phyloP scores from a whole-genome alignment of 2,329 filamentous ascomycete species.

The Clarireedia hainanense region DNA sequence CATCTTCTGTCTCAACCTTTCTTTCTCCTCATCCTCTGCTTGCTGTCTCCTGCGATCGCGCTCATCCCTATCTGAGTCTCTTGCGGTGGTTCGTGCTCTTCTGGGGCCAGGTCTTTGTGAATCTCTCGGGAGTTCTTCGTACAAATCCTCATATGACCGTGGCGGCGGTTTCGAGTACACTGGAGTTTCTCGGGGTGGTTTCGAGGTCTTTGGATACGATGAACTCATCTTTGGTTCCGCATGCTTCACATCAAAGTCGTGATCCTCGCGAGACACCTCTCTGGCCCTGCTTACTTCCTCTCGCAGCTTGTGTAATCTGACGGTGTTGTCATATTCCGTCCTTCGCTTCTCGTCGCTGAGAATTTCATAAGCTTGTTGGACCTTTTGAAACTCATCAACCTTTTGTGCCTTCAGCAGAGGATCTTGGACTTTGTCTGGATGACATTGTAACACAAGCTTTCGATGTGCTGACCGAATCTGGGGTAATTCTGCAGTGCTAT shows the following conservation, averaged over 20 bases:
- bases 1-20: constrained; percentile 23
- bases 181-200: constrained; percentile 18
- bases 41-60: constrained; percentile 27
- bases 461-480: constrained; percentile 75
- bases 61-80: constrained; percentile 26
- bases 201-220: constrained; percentile 6
- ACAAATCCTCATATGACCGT: constrained; percentile 43
- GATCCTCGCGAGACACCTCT: constrained; percentile 31
- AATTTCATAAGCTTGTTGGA: constrained; percentile 89
- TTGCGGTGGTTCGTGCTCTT: constrained; percentile 25
- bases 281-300: constrained; percentile 33
- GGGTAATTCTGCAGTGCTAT: constrained; percentile 59
- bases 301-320: constrained; percentile 56
- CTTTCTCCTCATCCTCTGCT: constrained; percentile 27
- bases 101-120: constrained; percentile 25
- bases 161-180: constrained; percentile 23
- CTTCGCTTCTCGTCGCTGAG: constrained; percentile 70
- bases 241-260: constrained; percentile 36
- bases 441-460: constrained; percentile 80
- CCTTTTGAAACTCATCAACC: constrained; percentile 81
- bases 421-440: constrained; percentile 81
- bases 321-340: constrained; percentile 68
- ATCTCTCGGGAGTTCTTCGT: constrained; percentile 33
- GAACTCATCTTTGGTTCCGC: not conserved
- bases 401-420: constrained; percentile 63